Percentiles rank a stretch among this genome's conserved stretches.
phyloP scores from a whole-genome alignment of 208 protist species.

The Crithidia mellificae region DNA sequence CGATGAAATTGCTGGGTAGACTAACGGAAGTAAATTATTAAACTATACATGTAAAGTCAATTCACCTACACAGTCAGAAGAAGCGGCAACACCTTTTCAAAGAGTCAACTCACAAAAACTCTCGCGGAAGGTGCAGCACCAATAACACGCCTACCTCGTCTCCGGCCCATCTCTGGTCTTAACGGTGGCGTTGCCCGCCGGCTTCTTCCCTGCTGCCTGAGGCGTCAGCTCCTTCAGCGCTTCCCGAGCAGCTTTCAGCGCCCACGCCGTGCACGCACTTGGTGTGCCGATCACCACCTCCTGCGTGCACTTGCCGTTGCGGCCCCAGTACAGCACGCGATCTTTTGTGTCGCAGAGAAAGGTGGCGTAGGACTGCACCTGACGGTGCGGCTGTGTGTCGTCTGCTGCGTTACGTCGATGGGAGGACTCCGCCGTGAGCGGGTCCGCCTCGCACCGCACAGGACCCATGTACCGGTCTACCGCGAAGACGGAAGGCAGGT shows the following conservation, averaged over 20 bases:
- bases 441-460: slow-evolving; percentile 41
- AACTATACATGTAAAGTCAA: too few relatives aligned
- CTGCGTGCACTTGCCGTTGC: slow-evolving; percentile 69
- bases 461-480: slow-evolving; percentile 42
- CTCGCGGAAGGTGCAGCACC: too few relatives aligned
- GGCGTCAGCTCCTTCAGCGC: slow-evolving; percentile 17
- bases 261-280: slow-evolving; percentile 69
- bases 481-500: slow-evolving; percentile 47
- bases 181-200: background rate
- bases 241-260: slow-evolving; percentile 32
- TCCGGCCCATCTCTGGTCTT: background rate
- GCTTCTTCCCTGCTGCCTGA: background rate
- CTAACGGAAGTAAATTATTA: too few relatives aligned
- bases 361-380: slow-evolving; percentile 19
- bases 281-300: slow-evolving; percentile 80
- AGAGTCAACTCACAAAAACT: too few relatives aligned
- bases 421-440: slow-evolving; percentile 1
- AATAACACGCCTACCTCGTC: background rate
- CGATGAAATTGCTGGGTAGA: too few relatives aligned
- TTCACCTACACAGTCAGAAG: too few relatives aligned
- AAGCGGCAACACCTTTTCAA: too few relatives aligned
- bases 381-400: background rate
- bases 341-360: slow-evolving; percentile 56
- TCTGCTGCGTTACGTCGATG: slow-evolving; percentile 4
- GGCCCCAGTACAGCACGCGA: slow-evolving; percentile 51